phyloP scores from a whole-genome alignment of 1,139 yeast genomes.

The Torulaspora globosa region DNA sequence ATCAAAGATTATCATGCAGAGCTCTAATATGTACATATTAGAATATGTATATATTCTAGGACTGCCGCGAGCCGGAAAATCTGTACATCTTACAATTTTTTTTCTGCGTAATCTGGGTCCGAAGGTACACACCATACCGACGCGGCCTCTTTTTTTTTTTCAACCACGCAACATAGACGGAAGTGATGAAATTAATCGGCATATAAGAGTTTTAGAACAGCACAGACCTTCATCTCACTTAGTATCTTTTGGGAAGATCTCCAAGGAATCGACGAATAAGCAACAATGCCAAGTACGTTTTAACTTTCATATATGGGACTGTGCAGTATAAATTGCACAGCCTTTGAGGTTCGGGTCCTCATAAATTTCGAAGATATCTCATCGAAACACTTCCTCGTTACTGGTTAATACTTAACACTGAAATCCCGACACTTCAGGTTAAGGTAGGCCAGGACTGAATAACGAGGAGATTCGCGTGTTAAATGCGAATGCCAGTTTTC shows the following conservation, averaged over 20 bases:
- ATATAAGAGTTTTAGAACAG: neutral
- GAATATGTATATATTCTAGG: conserved; percentile 1
- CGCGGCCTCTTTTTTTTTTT: conserved; percentile 1
- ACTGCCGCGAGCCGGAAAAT: neutral
- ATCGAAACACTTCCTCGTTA: conserved; percentile 33
- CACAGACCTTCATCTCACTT: neutral
- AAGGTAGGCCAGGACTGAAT: conserved; percentile 18
- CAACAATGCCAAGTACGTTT: conserved; percentile 56
- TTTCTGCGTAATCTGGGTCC: neutral
- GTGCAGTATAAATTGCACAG: conserved; percentile 1
- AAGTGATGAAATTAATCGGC: neutral
- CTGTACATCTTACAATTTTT: conserved; percentile 3
- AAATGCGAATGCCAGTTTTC: neutral
- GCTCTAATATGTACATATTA: conserved; percentile 26
- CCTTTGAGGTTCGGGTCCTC: conserved; percentile 74
- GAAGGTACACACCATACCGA: neutral
- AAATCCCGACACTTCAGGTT: conserved; percentile 84
- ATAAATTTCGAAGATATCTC: conserved; percentile 26
- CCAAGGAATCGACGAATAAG: conserved; percentile 16
- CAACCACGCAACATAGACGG: conserved; percentile 5
- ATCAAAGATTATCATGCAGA: conserved; percentile 89
- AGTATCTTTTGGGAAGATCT: neutral
- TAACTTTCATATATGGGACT: conserved; percentile 8
- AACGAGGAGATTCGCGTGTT: neutral
- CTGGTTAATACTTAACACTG: conserved; percentile 45